Base-by-base conservation (phyloP, 2,329 filamentous ascomycete genomes). In the Exserohilum rostratum region DNA sequence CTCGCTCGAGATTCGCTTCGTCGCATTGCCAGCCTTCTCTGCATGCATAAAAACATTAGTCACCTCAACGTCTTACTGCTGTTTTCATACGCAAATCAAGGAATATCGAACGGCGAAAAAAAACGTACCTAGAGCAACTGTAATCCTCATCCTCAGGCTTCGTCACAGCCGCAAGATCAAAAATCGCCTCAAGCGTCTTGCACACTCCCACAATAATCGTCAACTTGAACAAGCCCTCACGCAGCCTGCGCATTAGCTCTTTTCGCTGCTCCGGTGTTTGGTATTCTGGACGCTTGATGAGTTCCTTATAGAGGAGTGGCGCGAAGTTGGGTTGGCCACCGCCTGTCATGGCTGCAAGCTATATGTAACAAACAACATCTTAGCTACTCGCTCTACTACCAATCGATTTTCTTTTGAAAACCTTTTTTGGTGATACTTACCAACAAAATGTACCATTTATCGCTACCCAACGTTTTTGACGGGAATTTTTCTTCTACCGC, bases 161-260 rank as follows among this genome's bases (percentile, higher is more conserved):
- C 60, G 86, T 83, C 9, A 83, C 66, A 13, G 77, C 74, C 52
- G 72, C 76, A 48, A 87, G 85, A n/a, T 80, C 76, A 6, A 86
- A 76, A 38, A 87, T 81, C 1, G 84, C 81, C 62, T 87, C 85
- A 4, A 88, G 70, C 6, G 85, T 84, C 64, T 86, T 87, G 69
- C 83, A 86, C 0, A 88, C 83, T 0, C 86, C 86, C 13, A 86
- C 78, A 2, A 88, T 75, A 11, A 64, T 58, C 2, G 85, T 77
- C n/a, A 79, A 73, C 70, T 88, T 87, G 53, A 89, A 70, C 11
- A 88, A 74, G 0, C 79, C 80, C 69, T 88, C 86, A 38, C 86
- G 79, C 2, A 86, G 62, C 2, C 82, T 74, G 2, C 80, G 78
- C 50, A 85, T 74, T 6, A 86, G 73, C 0, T 67, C 68, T 62